phyloP scores from a whole-genome alignment of 1,284 basidiomycete species.

The Rhodotorula sp. region DNA sequence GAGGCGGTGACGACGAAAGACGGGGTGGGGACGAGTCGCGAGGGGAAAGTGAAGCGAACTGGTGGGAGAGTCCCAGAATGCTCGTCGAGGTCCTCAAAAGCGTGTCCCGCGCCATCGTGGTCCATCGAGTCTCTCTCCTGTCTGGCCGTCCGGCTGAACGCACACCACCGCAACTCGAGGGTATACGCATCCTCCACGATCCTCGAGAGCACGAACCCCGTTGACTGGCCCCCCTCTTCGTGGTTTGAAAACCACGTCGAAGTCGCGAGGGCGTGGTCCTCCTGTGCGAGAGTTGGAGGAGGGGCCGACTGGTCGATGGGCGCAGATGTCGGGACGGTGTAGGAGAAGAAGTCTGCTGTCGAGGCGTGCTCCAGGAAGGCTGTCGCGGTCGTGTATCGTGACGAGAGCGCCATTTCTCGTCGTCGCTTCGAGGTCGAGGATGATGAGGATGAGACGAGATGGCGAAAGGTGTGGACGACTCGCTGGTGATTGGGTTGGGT shows the following conservation, averaged over 20 bases:
- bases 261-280: conserved; percentile 32
- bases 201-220: conserved; percentile 22
- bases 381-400: conserved; percentile 17
- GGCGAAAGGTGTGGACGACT: neutral
- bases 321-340: conserved; percentile 14
- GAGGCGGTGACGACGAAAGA: conserved; percentile 8
- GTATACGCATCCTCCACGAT: conserved; percentile 33
- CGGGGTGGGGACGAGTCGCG: conserved; percentile 22
- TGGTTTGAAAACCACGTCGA: conserved; percentile 16
- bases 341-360: conserved; percentile 9
- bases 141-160: neutral
- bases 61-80: conserved; percentile 26
- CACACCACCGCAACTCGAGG: conserved; percentile 32
- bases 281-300: conserved; percentile 8
- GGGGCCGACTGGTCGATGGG: conserved; percentile 4
- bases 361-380: conserved; percentile 26
- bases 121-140: neutral
- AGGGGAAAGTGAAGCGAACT: conserved; percentile 34
- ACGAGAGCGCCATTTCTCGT: conserved; percentile 1
- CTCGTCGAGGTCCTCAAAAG: conserved; percentile 18
- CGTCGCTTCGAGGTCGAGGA: neutral
- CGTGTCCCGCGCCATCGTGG: neutral
- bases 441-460: neutral
- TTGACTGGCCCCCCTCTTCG: neutral
- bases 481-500: too few relatives aligned